Evolutionary conservation across 2,329 filamentous ascomycete species (phyloP), one percentile per base, ranked within the genome.

Genomic region (Cadophora gregata): DNA sequence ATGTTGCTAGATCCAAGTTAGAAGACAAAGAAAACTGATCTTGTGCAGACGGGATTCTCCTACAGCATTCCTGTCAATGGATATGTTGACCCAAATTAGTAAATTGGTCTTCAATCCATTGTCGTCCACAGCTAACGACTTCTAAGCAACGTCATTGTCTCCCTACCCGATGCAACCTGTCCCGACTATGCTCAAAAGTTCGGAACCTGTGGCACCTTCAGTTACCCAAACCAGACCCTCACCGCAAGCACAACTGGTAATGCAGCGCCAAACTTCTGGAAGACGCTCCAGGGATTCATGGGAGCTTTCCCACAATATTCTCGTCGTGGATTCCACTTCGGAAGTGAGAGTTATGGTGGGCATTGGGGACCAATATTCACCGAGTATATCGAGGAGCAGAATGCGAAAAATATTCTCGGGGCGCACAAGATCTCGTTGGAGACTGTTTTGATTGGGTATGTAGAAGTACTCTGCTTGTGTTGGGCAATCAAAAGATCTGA

Each of bases 301-400:
- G 86, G 86, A 2, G 86, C 82, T 0, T 88, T 89, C 73, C 86
- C 81, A 1, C 74, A 83, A 66, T 84, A 83, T 70, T 78, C 81
- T 0, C 77, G 82, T 24, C 78, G 82, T 51, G 82, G 81, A 0
- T 84, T 88, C 71, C 82, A 83, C 72, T 86, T 88, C 70, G 79
- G 85, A 0, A 85, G 84, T 0, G 85, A 88, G 74, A 83, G 80
- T 47, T 87, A 86, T 65, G 86, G 86, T 1, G 86, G 86, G 0
- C 85, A 88, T 68, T 88, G 86, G 70, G 85, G 79, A 0, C 86
- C 86, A 0, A 78, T 86, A 0, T 90, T 91, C 72, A 86, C 87
- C 16, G 79, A 82, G 42, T 80, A 81, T 48, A 85, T 84, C 75
- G 82, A 89, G 72, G 77, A 84, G 63, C 88, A 92, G 77, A 93